Evolutionary conservation across 371 early-diverging fungal genomes (phyloP).

Genomic region (Apophysomyces sp.): DNA sequence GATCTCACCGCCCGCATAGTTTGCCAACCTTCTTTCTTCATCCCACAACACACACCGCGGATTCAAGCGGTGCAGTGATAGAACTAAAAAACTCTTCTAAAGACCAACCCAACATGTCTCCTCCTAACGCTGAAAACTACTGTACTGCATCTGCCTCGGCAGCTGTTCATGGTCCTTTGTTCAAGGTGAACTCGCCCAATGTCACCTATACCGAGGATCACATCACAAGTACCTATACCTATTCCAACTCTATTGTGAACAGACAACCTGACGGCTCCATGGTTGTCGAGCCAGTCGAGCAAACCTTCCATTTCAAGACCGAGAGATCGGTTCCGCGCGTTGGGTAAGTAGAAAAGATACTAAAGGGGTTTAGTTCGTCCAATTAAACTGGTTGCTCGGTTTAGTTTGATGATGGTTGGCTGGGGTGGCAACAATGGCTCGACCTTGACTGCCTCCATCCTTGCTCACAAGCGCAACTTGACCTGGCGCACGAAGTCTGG

Average conservation of each 20-base stretch:
- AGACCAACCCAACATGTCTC: slow-evolving; percentile 16
- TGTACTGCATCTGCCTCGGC: slow-evolving; percentile 26
- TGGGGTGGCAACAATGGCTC: slow-evolving; percentile 99
- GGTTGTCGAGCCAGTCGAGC: slow-evolving; percentile 82
- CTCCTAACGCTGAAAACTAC: slow-evolving; percentile 35
- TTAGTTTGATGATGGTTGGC: slow-evolving; percentile 96
- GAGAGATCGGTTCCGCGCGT: slow-evolving; percentile 77
- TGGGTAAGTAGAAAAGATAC: slow-evolving; percentile 54
- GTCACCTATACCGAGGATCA: slow-evolving; percentile 83
- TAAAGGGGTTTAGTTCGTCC: background rate
- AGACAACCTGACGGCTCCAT: slow-evolving; percentile 66
- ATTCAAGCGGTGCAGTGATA: slow-evolving; percentile 65
- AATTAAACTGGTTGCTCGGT: background rate
- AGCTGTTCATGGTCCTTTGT: slow-evolving; percentile 48
- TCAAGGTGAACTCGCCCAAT: slow-evolving; percentile 86
- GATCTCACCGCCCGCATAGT: slow-evolving; percentile 35
- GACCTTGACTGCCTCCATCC: slow-evolving; percentile 92
- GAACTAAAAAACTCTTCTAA: slow-evolving; percentile 68
- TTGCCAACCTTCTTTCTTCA: slow-evolving; percentile 82
- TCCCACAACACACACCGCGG: slow-evolving; percentile 91
- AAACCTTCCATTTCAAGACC: slow-evolving; percentile 87
- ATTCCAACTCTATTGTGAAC: slow-evolving; percentile 83
- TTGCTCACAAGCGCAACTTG: slow-evolving; percentile 86
- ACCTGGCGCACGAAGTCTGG: slow-evolving; percentile 94
- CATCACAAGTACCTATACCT: slow-evolving; percentile 84